Conservation (phyloP, 139 green algal genomes). For the Raphidocelis subcapitata region DNA sequence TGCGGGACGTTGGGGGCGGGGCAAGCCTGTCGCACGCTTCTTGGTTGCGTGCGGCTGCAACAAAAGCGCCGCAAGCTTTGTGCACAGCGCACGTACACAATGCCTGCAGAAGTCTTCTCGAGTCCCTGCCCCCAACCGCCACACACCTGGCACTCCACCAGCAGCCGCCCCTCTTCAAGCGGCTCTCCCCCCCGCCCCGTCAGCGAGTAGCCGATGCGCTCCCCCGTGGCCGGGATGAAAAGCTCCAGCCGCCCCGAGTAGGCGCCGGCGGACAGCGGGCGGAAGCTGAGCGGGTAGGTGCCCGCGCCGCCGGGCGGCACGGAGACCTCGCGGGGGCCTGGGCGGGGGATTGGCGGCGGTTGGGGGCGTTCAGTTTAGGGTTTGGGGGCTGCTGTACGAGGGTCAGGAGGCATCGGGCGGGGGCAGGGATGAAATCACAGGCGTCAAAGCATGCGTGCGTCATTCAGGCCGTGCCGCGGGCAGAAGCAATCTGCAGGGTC, state of each 20-base stretch:
- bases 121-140: too few relatives aligned
- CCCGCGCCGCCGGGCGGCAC: conserved; percentile 43
- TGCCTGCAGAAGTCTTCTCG: too few relatives aligned
- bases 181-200: conserved; percentile 59
- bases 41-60: too few relatives aligned
- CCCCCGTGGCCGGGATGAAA: conserved; percentile 47
- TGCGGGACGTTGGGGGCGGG: background rate
- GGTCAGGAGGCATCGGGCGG: too few relatives aligned
- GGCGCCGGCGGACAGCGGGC: conserved; percentile 30
- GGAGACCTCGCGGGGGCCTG: conserved; percentile 51
- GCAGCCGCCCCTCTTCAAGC: conserved; percentile 61
- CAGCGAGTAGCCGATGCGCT: conserved; percentile 57
- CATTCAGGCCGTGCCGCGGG: too few relatives aligned
- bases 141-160: conserved; percentile 58
- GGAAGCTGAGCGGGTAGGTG: conserved; percentile 66
- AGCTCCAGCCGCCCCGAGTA: conserved; percentile 62
- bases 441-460: too few relatives aligned
- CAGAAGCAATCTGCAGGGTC: too few relatives aligned
- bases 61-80: background rate
- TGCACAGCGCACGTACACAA: background rate
- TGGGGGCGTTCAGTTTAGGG: too few relatives aligned
- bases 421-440: too few relatives aligned
- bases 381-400: too few relatives aligned
- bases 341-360: background rate
- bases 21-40: background rate